Evolutionary conservation across 495 filamentous ascomycete genomes (phyloP), one percentile per base, ranked within the genome.

Genomic region (Cercophora samala): DNA sequence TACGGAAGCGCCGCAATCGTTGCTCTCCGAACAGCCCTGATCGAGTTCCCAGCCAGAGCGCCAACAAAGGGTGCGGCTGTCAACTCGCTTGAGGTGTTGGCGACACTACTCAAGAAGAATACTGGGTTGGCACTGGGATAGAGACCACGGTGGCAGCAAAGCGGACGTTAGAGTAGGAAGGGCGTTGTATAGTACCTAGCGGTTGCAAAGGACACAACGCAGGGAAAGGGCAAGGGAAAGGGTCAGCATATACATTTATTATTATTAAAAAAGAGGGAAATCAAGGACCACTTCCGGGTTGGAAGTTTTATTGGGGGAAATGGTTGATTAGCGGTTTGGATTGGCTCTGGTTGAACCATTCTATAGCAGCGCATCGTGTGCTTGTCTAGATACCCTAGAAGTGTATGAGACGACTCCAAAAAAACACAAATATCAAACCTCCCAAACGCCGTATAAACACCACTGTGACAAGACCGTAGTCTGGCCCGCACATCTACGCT

Each of bases 1-100:
- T 99, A 91, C 74, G 95, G 93, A 2, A 85, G 84, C 32, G 82
- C 87, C 5, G 93, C 87, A 0, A 67, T 89, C 21, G 87, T 82
- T 0, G 80, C 90, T 4, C 69, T 97, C 67, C 81, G 86, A 60
- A 80, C 79, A 42, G 89, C 88, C 0, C 76, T 95, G 25, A 74
- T 92, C 8, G 86, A 91, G 4, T 85, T 95, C 62, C 92, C 91
- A 0, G 77, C 71, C n/a, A 75, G 80, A 51, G 83, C 75, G 17
- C 73, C 80, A 13, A 72, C 79, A 8, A 78, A 84, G 69, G 83
- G 80, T 3, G 80, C 87, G 65, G 83, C 84, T 0, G 84, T 86
- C 5, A 83, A 80, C 23, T 85, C 88, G 42, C 70, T 92, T 26
- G 77, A 82, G 62, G 84, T 89, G 0, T 72, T 92, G 25, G 83